phyloP scores from a whole-genome alignment of 1,139 yeast genomes.

The Suhomyces chickasaworum region DNA sequence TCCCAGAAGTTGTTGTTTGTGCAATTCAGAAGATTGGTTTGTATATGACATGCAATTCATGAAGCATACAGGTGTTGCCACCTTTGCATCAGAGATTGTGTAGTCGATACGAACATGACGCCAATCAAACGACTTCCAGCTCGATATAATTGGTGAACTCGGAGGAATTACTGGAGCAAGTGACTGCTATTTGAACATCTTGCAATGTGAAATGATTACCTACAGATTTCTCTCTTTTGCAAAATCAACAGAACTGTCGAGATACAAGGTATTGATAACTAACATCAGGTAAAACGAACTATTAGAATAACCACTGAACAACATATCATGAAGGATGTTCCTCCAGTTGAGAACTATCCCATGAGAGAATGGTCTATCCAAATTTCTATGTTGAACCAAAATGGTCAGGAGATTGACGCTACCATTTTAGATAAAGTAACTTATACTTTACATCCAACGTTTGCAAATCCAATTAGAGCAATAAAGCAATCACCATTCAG shows the following conservation, averaged over 20 bases:
- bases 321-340: conserved; percentile 77
- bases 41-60: neutral
- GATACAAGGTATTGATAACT: conserved; percentile 7
- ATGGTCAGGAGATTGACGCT: conserved; percentile 86
- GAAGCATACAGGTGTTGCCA: neutral
- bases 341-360: conserved; percentile 92
- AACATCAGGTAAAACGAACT: conserved; percentile 69
- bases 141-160: neutral
- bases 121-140: neutral
- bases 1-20: neutral
- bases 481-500: conserved; percentile 84
- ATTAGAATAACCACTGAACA: conserved; percentile 88
- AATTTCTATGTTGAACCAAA: conserved; percentile 71
- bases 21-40: neutral
- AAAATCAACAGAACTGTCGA: neutral
- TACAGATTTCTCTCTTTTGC: neutral
- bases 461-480: conserved; percentile 82
- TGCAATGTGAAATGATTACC: neutral
- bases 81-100: neutral
- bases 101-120: neutral
- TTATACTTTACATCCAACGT: conserved; percentile 92
- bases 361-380: conserved; percentile 92
- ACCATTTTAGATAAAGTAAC: conserved; percentile 88
- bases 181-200: neutral
- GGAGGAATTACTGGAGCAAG: neutral